Evolutionary conservation across 768 basidiomycete genomes (phyloP).

Genomic region (Mycena amicta): DNA sequence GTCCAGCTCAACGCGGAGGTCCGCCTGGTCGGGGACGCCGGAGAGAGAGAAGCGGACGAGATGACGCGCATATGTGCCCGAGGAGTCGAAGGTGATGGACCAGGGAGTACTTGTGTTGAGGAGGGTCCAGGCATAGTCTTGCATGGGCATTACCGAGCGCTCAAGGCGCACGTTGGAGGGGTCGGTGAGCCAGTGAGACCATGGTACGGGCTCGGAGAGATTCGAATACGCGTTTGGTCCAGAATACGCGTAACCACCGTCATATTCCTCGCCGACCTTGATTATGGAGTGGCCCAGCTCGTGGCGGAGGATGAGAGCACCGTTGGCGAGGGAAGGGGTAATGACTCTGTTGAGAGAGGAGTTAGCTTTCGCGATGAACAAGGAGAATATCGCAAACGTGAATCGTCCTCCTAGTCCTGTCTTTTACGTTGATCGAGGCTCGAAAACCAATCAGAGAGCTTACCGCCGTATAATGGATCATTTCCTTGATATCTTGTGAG

Average conservation of each 20-base stretch:
- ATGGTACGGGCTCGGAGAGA: constrained; percentile 49
- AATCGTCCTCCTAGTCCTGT: constrained; percentile 73
- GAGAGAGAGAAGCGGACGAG: constrained; percentile 74
- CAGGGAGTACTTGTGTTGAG: constrained; percentile 64
- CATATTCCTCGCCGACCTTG: constrained; percentile 53
- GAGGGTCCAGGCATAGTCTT: constrained; percentile 75
- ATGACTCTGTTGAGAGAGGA: constrained; percentile 53
- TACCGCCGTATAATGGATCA: constrained; percentile 79
- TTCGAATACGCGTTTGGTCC: constrained; percentile 65
- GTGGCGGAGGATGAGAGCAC: constrained; percentile 74
- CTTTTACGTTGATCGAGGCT: neutral
- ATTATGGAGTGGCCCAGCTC: constrained; percentile 84
- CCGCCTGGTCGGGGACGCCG: constrained; percentile 56
- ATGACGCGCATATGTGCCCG: constrained; percentile 63
- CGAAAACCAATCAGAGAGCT: constrained; percentile 15
- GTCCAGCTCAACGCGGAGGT: constrained; percentile 64
- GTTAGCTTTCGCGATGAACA: neutral
- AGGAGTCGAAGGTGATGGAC: constrained; percentile 62
- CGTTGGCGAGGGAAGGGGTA: constrained; percentile 74
- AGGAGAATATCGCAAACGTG: constrained; percentile 51
- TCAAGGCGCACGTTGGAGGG: constrained; percentile 49
- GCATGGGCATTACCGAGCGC: constrained; percentile 74
- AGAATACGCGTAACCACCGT: constrained; percentile 74
- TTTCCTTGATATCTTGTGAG: constrained; percentile 50
- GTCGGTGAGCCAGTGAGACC: constrained; percentile 71